Evolutionary conservation across 2,329 filamentous ascomycete genomes (phyloP).

Genomic region (Aquanectria penicillioides): DNA sequence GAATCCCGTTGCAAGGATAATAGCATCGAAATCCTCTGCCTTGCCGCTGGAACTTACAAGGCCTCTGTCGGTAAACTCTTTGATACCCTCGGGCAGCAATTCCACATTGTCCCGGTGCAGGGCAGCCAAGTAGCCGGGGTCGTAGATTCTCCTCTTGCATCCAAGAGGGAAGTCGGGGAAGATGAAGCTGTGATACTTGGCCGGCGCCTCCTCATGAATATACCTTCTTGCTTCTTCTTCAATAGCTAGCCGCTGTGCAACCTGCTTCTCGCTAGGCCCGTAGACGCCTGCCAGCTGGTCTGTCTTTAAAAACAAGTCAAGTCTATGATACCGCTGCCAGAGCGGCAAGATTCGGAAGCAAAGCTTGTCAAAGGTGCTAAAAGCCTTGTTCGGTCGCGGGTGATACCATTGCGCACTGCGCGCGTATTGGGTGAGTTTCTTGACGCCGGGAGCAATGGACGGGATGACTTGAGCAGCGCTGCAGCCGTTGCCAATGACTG

Average conservation of each 20-base stretch:
- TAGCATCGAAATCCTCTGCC: conserved; percentile 32
- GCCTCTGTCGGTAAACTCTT: conserved; percentile 31
- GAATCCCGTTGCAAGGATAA: conserved; percentile 43
- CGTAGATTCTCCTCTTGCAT: conserved; percentile 45
- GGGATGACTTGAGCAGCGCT: conserved; percentile 48
- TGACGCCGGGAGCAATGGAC: conserved; percentile 38
- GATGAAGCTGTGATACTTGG: conserved; percentile 39
- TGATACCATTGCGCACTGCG: conserved; percentile 37
- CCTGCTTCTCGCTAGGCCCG: conserved; percentile 8
- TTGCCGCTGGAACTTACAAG: conserved; percentile 20
- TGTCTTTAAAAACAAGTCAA: conserved; percentile 33
- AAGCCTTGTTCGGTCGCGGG: conserved; percentile 30
- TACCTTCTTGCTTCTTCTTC: conserved; percentile 27
- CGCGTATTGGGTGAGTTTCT: conserved; percentile 39
- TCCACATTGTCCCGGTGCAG: conserved; percentile 1
- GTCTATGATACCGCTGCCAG: conserved; percentile 23
- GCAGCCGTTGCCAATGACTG: conserved; percentile 48
- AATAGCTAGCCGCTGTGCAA: conserved; percentile 10
- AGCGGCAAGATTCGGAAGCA: conserved; percentile 36
- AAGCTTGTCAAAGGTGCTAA: conserved; percentile 29
- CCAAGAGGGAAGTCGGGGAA: conserved; percentile 42
- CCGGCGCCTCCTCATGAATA: conserved; percentile 31
- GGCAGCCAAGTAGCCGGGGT: conserved; percentile 40
- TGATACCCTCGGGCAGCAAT: neutral
- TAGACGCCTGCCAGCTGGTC: conserved; percentile 33